Percentiles rank a stretch among this genome's conserved stretches.
These are phyloP conservation scores for Pichia thaimueangensis DNA, from an alignment of 805 yeast genomes.

Conservation along the genomic window DNA sequence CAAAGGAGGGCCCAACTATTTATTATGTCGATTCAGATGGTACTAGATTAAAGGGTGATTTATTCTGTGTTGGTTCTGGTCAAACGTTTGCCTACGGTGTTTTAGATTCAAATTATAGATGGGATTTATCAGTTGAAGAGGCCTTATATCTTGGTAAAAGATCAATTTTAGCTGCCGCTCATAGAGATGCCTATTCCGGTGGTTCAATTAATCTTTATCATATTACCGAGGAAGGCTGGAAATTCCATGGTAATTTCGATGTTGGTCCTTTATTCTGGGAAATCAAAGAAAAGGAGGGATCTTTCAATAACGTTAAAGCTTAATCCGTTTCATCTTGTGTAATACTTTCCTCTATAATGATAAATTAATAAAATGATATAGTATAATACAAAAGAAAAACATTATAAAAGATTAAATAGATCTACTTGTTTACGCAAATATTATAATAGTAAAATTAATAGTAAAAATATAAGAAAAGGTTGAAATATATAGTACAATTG, in stretches of 20 bases:
- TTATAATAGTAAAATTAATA: too few species aligned
- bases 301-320: constrained; percentile 74
- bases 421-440: too few species aligned
- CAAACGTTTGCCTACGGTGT: constrained; percentile 99
- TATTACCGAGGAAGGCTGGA: constrained; percentile 92
- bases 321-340: constrained; percentile 16
- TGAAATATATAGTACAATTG: too few species aligned
- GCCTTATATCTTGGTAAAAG: constrained; percentile 93
- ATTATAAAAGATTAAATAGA: too few species aligned
- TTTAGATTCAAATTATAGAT: constrained; percentile 80
- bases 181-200: constrained; percentile 97
- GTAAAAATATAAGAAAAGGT: too few species aligned
- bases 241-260: constrained; percentile 89
- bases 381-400: too few species aligned
- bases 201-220: constrained; percentile 92
- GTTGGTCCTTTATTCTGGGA: constrained; percentile 91
- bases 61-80: constrained; percentile 98
- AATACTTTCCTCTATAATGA: too few species aligned
- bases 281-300: constrained; percentile 77
- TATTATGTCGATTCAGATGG: constrained; percentile 98
- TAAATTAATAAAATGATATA: too few species aligned
- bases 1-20: constrained; percentile 91
- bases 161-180: constrained; percentile 94
- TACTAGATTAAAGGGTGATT: constrained; percentile 86
- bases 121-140: constrained; percentile 91